phyloP scores from a whole-genome alignment of 495 filamentous ascomycete species.

The Aspergillus haitiensis region DNA sequence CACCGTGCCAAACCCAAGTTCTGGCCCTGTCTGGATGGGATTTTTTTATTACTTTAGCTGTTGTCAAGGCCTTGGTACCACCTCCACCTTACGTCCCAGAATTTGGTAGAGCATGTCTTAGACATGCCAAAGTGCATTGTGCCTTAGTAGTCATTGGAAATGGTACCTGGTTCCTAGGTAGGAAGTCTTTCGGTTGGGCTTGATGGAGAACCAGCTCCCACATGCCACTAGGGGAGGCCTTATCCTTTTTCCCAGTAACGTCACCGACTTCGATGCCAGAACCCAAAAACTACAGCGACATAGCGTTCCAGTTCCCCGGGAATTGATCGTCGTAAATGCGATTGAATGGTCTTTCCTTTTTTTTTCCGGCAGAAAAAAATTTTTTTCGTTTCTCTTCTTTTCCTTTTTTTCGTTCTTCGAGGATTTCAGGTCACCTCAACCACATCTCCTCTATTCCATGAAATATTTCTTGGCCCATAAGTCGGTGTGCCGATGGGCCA shows the following conservation, averaged over 20 bases:
- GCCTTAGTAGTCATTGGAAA: background rate
- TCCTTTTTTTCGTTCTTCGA: slow-evolving; percentile 4
- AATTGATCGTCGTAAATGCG: background rate
- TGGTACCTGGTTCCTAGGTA: background rate
- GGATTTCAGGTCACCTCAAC: slow-evolving; percentile 23
- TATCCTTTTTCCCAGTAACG: background rate
- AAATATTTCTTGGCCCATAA: slow-evolving; percentile 50
- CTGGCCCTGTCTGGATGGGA: slow-evolving; percentile 1
- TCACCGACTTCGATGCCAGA: slow-evolving; percentile 17
- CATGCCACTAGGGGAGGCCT: background rate
- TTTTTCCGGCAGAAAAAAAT: background rate
- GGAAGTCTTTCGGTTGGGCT: background rate
- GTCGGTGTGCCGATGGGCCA: slow-evolving; percentile 49
- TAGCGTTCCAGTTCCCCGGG: background rate
- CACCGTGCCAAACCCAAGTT: slow-evolving; percentile 24
- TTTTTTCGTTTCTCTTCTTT: background rate
- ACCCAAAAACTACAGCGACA: slow-evolving; percentile 5
- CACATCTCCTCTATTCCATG: slow-evolving; percentile 44
- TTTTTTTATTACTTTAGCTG: background rate
- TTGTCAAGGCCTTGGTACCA: background rate
- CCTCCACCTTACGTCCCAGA: slow-evolving; percentile 2
- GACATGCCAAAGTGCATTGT: slow-evolving; percentile 7
- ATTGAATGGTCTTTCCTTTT: background rate
- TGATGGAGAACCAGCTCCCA: no score
- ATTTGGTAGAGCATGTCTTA: slow-evolving; percentile 17